Conservation (phyloP, 208 protist species). For the Crithidia thermophila region DNA sequence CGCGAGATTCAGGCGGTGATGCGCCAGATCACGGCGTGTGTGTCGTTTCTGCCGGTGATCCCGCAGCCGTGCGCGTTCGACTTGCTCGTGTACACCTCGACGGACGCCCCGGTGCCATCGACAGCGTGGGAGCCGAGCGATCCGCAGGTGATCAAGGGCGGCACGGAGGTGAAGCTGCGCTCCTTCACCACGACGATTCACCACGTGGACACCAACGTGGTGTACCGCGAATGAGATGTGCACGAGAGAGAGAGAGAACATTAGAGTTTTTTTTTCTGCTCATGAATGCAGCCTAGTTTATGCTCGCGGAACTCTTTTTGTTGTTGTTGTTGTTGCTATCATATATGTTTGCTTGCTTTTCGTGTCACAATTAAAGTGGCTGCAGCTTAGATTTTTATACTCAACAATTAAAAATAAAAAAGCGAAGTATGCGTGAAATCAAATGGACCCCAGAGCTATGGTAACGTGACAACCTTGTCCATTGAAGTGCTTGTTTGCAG, state of each 20-base stretch:
- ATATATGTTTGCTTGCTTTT: too few species aligned
- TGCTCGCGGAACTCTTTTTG: constrained; percentile 1
- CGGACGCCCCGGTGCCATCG: constrained; percentile 74
- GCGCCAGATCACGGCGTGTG: constrained; percentile 97
- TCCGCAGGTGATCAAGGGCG: constrained; percentile 94
- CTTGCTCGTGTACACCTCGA: constrained; percentile 93
- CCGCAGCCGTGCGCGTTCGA: constrained; percentile 90
- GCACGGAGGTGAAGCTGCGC: constrained; percentile 92
- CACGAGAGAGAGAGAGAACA: neutral
- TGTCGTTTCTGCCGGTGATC: constrained; percentile 97
- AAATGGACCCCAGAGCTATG: too few species aligned
- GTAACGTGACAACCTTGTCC: too few species aligned
- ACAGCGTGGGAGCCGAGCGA: constrained; percentile 95
- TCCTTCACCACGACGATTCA: constrained; percentile 96
- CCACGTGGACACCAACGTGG: constrained; percentile 84
- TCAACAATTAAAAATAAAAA: too few species aligned
- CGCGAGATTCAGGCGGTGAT: constrained; percentile 96
- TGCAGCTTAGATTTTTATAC: too few species aligned
- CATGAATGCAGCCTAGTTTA: too few species aligned
- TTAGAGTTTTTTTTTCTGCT: too few species aligned
- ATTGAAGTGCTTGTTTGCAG: too few species aligned
- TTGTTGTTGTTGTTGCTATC: neutral
- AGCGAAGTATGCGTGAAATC: too few species aligned
- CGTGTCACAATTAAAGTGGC: too few species aligned
- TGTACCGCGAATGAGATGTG: constrained; percentile 64